phyloP scores from a whole-genome alignment of 2,329 filamentous ascomycete species.

The Cercospora sojina region DNA sequence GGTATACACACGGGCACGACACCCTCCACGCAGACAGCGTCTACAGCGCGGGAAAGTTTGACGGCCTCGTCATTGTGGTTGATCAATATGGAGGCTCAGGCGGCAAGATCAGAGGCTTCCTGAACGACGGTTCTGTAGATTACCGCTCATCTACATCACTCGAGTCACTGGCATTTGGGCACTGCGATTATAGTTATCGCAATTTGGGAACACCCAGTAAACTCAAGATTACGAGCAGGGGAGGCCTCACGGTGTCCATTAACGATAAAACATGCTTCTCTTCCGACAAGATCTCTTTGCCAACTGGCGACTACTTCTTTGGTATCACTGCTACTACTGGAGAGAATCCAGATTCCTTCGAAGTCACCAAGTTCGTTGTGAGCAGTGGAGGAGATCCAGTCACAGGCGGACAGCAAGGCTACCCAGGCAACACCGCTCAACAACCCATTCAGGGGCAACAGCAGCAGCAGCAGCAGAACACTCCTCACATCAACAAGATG shows the following conservation, averaged over 20 bases:
- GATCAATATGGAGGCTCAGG: constrained; percentile 76
- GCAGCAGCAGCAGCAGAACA: constrained; percentile 31
- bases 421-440: constrained; percentile 27
- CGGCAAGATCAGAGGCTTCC: constrained; percentile 84
- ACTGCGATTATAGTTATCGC: constrained; percentile 86
- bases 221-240: constrained; percentile 69
- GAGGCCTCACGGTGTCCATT: constrained; percentile 72
- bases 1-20: constrained; percentile 71
- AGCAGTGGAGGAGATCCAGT: constrained; percentile 48
- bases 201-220: constrained; percentile 84
- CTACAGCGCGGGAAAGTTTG: constrained; percentile 81
- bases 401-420: constrained; percentile 32
- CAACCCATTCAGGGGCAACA: constrained; percentile 29
- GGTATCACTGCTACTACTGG: constrained; percentile 85
- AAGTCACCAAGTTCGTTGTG: constrained; percentile 82
- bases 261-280: constrained; percentile 83
- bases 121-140: constrained; percentile 85
- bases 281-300: constrained; percentile 72
- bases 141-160: constrained; percentile 74
- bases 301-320: constrained; percentile 66
- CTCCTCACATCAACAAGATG: constrained; percentile 29
- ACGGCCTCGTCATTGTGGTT: constrained; percentile 83
- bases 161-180: constrained; percentile 85
- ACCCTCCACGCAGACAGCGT: constrained; percentile 71
- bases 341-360: constrained; percentile 91